A percentile compares a stretch with the other conserved stretches of the same genome.
These are phyloP conservation scores for Clarkia xantiana DNA, from an alignment of 345 rosid species.

Conservation along the genomic window DNA sequence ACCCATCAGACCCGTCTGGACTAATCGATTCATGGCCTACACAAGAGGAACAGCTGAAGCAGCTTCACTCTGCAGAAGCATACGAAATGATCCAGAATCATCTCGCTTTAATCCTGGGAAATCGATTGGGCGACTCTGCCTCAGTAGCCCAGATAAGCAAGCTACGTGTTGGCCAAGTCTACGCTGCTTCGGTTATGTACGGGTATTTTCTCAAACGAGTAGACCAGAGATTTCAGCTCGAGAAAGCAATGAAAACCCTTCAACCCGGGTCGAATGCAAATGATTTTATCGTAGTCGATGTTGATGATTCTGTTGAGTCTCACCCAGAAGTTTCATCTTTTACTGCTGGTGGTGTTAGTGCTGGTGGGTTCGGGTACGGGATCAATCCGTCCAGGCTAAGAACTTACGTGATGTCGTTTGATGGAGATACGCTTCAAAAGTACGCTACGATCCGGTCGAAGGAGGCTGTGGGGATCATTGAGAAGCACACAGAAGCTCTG, in stretches of 20 bases:
- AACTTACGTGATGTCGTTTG: slow-evolving; percentile 81
- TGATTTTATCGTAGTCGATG: slow-evolving; percentile 13
- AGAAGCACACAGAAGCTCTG: slow-evolving; percentile 95
- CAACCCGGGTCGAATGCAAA: slow-evolving; percentile 28
- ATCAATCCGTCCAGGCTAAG: slow-evolving; percentile 54
- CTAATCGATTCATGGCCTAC: slow-evolving; percentile 54
- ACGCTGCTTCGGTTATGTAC: slow-evolving; percentile 96
- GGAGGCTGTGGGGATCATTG: slow-evolving; percentile 77
- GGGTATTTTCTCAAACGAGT: slow-evolving; percentile 92
- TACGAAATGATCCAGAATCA: slow-evolving; percentile 97
- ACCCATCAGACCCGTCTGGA: slow-evolving; percentile 41
- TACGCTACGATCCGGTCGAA: slow-evolving; percentile 88
- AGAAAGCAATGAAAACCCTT: slow-evolving; percentile 82
- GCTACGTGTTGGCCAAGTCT: slow-evolving; percentile 91
- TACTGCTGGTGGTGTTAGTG: slow-evolving; percentile 41
- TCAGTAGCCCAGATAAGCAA: slow-evolving; percentile 71
- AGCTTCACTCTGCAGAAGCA: slow-evolving; percentile 79
- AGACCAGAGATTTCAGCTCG: slow-evolving; percentile 92
- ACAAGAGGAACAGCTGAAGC: slow-evolving; percentile 51
- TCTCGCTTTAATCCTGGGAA: slow-evolving; percentile 65
- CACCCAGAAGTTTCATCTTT: slow-evolving; percentile 49
- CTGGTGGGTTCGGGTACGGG: slow-evolving; percentile 48
- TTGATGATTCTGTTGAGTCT: slow-evolving; percentile 23
- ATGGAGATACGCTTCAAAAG: slow-evolving; percentile 81
- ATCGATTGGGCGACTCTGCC: slow-evolving; percentile 36